phyloP scores from a whole-genome alignment of 2,329 filamentous ascomycete species.

The Pseudogymnoascus sp. region DNA sequence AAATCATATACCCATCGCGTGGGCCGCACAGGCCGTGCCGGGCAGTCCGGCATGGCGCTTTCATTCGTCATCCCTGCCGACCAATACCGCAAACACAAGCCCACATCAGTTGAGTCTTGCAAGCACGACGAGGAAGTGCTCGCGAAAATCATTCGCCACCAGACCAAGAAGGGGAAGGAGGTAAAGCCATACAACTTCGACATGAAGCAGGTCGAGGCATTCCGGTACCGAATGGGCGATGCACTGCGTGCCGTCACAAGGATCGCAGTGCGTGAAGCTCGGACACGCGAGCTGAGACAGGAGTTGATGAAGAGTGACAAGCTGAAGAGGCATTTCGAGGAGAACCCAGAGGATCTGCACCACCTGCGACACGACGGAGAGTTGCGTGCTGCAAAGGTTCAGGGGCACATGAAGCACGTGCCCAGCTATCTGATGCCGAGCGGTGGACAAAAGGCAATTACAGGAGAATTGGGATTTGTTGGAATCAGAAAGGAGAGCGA shows the following conservation, averaged over 20 bases:
- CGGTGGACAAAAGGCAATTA: slow-evolving; percentile 62
- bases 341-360: slow-evolving; percentile 82
- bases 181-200: slow-evolving; percentile 90
- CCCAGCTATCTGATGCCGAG: slow-evolving; percentile 84
- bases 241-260: slow-evolving; percentile 83
- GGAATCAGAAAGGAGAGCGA: slow-evolving; percentile 49
- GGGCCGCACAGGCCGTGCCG: slow-evolving; percentile 83
- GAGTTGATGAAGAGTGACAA: slow-evolving; percentile 93
- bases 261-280: slow-evolving; percentile 81
- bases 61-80: slow-evolving; percentile 84
- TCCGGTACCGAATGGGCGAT: slow-evolving; percentile 91
- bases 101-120: slow-evolving; percentile 66
- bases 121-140: slow-evolving; percentile 82
- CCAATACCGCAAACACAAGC: slow-evolving; percentile 79
- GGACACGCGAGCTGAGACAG: slow-evolving; percentile 76
- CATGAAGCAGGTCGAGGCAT: slow-evolving; percentile 86
- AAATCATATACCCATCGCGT: slow-evolving; percentile 97
- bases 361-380: slow-evolving; percentile 89
- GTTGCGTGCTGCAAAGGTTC: slow-evolving; percentile 70
- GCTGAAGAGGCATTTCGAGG: slow-evolving; percentile 89
- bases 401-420: slow-evolving; percentile 86
- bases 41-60: slow-evolving; percentile 88
- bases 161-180: slow-evolving; percentile 69
- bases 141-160: slow-evolving; percentile 68
- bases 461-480: slow-evolving; percentile 67